Percentiles rank a stretch among this genome's conserved stretches.
These are phyloP conservation scores for Boletus rufocinnamomeus DNA, from an alignment of 768 basidiomycete species.

Conservation along the genomic window DNA sequence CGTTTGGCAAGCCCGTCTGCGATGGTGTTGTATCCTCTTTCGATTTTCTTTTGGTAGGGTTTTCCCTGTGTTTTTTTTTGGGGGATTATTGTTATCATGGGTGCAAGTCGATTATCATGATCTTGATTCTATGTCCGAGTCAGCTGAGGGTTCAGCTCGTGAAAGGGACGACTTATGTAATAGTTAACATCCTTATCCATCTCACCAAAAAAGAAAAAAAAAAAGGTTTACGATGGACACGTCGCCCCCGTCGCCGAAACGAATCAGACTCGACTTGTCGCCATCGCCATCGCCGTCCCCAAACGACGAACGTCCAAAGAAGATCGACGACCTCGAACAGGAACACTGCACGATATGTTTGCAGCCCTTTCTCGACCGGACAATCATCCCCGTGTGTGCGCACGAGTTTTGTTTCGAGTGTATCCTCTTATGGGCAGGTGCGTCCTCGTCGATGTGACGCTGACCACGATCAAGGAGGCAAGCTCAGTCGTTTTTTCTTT, in stretches of 20 bases:
- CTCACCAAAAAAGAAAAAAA: not conserved
- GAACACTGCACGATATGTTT: constrained; percentile 85
- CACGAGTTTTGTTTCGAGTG: constrained; percentile 97
- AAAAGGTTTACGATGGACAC: constrained; percentile 1
- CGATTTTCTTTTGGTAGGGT: no score
- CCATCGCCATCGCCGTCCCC: constrained; percentile 19
- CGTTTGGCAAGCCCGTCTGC: no score
- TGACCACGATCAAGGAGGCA: not conserved
- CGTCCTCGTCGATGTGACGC: constrained; percentile 20
- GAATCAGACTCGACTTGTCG: constrained; percentile 34
- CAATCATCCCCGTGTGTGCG: constrained; percentile 81
- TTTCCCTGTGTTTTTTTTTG: no score
- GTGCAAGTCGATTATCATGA: no score
- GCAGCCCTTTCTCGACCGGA: constrained; percentile 72
- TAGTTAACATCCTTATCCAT: no score
- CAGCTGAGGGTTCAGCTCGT: no score
- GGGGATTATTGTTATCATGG: no score
- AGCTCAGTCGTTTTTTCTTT: not conserved
- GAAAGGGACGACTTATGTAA: not conserved
- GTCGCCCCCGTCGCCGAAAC: constrained; percentile 7
- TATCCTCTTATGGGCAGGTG: constrained; percentile 82
- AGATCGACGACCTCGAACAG: constrained; percentile 5
- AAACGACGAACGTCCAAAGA: not conserved
- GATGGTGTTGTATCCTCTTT: no score
- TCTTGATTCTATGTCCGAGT: no score